Evolutionary conservation across 495 filamentous ascomycete species (phyloP), one percentile per base, ranked within the genome.

Genomic region (Penicillium robsamsonii): DNA sequence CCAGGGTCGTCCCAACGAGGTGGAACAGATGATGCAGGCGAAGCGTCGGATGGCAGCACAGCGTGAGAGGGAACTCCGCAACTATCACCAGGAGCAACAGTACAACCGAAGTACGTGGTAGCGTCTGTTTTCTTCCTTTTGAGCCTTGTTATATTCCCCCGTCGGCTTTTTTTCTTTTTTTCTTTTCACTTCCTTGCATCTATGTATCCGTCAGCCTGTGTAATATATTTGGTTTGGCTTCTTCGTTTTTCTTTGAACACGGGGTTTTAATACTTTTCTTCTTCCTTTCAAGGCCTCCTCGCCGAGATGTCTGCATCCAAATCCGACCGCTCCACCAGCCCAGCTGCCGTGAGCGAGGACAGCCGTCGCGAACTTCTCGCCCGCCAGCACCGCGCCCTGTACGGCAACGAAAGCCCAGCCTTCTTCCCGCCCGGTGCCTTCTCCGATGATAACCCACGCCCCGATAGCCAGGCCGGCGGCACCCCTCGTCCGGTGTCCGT

Each of bases 1-100:
- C 75, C 91, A 93, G 75, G 82, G 89, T 66, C 90, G 91, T 66
- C 89, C 88, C 51, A 95, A 87, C 79, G 94, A 98, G 79, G 90
- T 92, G 70, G 94, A 98, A 76, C 92, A 96, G 77, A 89, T 96
- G 86, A 88, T 96, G 83, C 94, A 97, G 84, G 92, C 91, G 70
- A 97, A 98, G 80, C 88, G 94, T 76, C 90, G 92, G 79, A 91
- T 96, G 87, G 94, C 94, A 57, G 94, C 94, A 76, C 93, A 96
- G 77, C 90, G 94, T 75, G 94, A 98, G 81, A 89, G 95, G 75
- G 94, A 98, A 80, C 85, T 98, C 75, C 91, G 94, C 75, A 98
- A 98, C 77, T 97, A 97, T 80, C 94, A 98, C 76, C 94, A 97
- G 79, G 94, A 98, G 81, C 94, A 98, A 82, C 94, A 98, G 85